Evolutionary conservation across 148 eudicot species (phyloP), one percentile per base, ranked within the genome.

Genomic region (Selenicereus undatus): DNA sequence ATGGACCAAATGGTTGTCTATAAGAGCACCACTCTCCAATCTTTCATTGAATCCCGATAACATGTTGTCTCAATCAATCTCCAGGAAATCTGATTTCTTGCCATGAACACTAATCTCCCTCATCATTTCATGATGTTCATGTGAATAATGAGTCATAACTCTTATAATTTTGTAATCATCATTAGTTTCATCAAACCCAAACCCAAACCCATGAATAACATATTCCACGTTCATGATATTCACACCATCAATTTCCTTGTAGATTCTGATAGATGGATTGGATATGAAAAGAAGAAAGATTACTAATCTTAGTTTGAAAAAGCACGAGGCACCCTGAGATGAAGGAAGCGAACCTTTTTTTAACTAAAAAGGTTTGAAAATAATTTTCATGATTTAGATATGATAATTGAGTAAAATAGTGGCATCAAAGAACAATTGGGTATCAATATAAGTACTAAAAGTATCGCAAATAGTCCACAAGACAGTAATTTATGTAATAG

Each of bases 81-180:
- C 50, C 70, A 54, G 5, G 69, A 54, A 32, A 17, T 51, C 30
- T 3, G 64, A 26, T 2, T 75, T 75, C 36, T 24, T 13, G 60
- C 77, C 51, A 75, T 75, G 50, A 75, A 62, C 3, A 5, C 8
- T 11, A 62, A 22, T 26, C 68, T 5, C 9, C 68, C 68, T 62
- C 29, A 24, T 62, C 6, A n/a, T 21, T 21, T 1, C 29, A 22
- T 62, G 10, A 62, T 5, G 18, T 12, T 21, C 7, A 17, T 17
- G 18, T 21, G 21, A 17, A 58, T 12, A 6, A 5, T 3, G 21
- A 69, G 14, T 17, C 8, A 7, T 32, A 35, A 39, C 1, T 71
- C 48, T 71, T 12, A 71, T 48, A 8, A 82, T 18, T 20, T 82
- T 82, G 20, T 82, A 82, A 73, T 82, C 84, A 45, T 50, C 74